Conservation (phyloP, 495 filamentous ascomycete genomes). For the Lophiotrema nucula region DNA sequence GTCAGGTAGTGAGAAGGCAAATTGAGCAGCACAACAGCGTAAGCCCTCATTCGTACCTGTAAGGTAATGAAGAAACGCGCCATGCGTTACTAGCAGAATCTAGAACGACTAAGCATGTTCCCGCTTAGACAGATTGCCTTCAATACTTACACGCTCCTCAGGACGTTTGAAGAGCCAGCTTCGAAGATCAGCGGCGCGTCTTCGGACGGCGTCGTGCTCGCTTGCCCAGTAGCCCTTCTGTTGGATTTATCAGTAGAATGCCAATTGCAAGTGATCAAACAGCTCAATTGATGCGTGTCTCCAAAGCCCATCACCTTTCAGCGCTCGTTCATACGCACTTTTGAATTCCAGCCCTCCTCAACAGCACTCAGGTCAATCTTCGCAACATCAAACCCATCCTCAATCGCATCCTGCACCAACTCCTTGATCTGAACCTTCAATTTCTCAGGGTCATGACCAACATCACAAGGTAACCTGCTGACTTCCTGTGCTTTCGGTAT, state of each 20-base stretch:
- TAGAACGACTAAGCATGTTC: slow-evolving; percentile 46
- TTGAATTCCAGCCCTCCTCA: slow-evolving; percentile 66
- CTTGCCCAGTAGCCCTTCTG: slow-evolving; percentile 58
- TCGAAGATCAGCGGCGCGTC: slow-evolving; percentile 13
- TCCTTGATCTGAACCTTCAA: slow-evolving; percentile 50
- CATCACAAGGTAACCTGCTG: slow-evolving; percentile 73
- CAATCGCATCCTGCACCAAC: neutral
- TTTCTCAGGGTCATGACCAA: slow-evolving; percentile 55
- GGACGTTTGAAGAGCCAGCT: slow-evolving; percentile 12
- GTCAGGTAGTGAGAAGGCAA: too few species aligned
- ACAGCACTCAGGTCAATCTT: slow-evolving; percentile 66
- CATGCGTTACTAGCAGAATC: slow-evolving; percentile 74
- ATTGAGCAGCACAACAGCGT: too few species aligned
- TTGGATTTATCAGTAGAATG: neutral
- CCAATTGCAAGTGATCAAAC: neutral
- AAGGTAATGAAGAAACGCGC: slow-evolving; percentile 71
- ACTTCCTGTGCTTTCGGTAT: slow-evolving; percentile 82
- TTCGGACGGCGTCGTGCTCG: slow-evolving; percentile 56
- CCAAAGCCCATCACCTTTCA: slow-evolving; percentile 48
- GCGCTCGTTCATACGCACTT: slow-evolving; percentile 57
- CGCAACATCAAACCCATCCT: slow-evolving; percentile 47
- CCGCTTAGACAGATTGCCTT: neutral
- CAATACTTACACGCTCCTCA: slow-evolving; percentile 1
- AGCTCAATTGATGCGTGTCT: too few species aligned
- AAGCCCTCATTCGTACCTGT: too few species aligned